phyloP scores from a whole-genome alignment of 495 filamentous ascomycete species.

The Penicillium nucicola region DNA sequence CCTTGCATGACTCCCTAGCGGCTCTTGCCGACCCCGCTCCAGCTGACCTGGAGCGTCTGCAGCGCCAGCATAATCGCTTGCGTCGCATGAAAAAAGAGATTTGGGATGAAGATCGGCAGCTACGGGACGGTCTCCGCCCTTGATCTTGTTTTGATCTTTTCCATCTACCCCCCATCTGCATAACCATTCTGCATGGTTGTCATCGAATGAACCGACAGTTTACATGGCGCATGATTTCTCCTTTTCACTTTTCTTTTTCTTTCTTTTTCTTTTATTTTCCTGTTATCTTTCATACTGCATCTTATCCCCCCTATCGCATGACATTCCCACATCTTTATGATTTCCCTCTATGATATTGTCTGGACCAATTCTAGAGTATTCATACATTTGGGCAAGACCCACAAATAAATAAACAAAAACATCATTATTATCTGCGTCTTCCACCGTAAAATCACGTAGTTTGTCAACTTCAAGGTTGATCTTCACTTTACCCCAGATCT shows the following conservation, averaged over 20 bases:
- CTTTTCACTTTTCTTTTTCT: neutral
- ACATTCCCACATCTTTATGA: neutral
- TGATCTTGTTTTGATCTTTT: constrained; percentile 13
- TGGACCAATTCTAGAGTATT: no score
- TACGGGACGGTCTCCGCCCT: constrained; percentile 19
- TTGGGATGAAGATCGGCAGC: constrained; percentile 43
- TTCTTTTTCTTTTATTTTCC: neutral
- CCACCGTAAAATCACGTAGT: neutral
- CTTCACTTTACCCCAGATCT: constrained; percentile 21
- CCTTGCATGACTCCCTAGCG: constrained; percentile 58
- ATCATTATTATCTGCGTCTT: neutral
- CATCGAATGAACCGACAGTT: neutral
- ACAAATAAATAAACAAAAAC: neutral
- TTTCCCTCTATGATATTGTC: neutral
- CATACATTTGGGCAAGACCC: neutral
- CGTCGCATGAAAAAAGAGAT: constrained; percentile 66
- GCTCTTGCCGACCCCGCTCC: constrained; percentile 48
- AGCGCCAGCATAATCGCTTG: constrained; percentile 60
- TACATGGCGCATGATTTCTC: neutral
- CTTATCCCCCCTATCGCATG: neutral
- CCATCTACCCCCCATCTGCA: constrained; percentile 11
- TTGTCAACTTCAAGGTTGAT: constrained; percentile 6
- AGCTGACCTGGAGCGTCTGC: constrained; percentile 53
- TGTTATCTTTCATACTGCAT: neutral
- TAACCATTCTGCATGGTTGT: constrained; percentile 3